Conservation (phyloP, 2,329 filamentous ascomycete species). For the Botrytis fabae region DNA sequence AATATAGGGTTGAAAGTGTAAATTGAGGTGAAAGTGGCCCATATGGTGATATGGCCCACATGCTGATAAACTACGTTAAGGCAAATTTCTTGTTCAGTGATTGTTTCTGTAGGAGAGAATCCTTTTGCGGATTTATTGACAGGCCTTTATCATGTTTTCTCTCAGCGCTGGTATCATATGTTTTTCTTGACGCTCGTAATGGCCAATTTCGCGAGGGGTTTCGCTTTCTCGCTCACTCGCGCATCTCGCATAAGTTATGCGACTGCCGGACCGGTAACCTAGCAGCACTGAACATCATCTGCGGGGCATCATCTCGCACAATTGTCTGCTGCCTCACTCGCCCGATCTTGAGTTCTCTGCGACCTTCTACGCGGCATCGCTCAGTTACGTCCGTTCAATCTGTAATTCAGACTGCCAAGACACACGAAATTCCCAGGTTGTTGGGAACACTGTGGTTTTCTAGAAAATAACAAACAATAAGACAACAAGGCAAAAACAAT, state of each 20-base stretch:
- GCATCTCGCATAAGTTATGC: conserved; percentile 12
- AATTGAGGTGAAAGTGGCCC: too few species aligned
- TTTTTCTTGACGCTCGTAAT: conserved; percentile 11
- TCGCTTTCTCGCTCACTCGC: conserved; percentile 7
- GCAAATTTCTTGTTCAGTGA: conserved; percentile 13
- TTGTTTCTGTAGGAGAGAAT: conserved; percentile 14
- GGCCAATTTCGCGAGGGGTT: conserved; percentile 8
- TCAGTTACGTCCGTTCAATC: conserved; percentile 8
- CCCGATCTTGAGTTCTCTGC: conserved; percentile 10
- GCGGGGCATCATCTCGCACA: conserved; percentile 11
- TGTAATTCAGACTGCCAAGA: conserved; percentile 11
- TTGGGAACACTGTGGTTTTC: too few species aligned
- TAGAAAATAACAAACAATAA: too few species aligned
- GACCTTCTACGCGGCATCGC: conserved; percentile 10
- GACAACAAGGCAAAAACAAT: too few species aligned
- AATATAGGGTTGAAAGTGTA: too few species aligned
- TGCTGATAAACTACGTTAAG: too few species aligned
- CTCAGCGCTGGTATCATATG: conserved; percentile 9
- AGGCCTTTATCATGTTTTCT: conserved; percentile 7
- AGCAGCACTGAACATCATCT: conserved; percentile 7
- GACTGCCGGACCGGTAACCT: conserved; percentile 8
- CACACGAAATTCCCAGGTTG: not conserved
- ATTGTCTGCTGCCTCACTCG: conserved; percentile 10
- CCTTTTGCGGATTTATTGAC: conserved; percentile 7
- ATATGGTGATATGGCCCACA: too few species aligned